Base-by-base conservation (phyloP, 331 rosid genomes). In the Pyrus hybrid region DNA sequence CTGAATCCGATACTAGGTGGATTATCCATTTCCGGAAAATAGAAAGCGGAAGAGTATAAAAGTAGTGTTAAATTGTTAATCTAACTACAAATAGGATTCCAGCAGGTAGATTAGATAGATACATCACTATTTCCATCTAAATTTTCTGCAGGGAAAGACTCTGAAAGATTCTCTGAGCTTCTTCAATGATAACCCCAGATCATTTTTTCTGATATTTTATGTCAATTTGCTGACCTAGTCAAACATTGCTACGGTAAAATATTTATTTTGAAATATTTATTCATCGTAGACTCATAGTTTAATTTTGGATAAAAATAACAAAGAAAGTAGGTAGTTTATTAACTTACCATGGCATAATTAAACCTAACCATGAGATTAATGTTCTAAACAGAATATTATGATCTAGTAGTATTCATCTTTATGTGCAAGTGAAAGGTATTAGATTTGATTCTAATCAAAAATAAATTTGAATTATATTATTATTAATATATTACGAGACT, bases 121-220 rank as follows among this genome's bases (percentile, higher is more conserved):
- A 41, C 41, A 47, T 76, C 70, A 76, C 37, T 61, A 72, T 68
- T 81, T 74, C n/a, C 61, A 53, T 30, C n/a, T 64, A 21, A 23
- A 13, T 53, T 22, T 29, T 77, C 76, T 69, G 54, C 62, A 47
- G 60, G 26, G 8, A 18, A 58, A 73, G 75, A 60, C 77, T 32
- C 3, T 58, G 71, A 74, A 82, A 74, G 79, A 81, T 77, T 78
- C 82, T 78, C 74, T 45, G 29, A 70, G 70, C 26, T 70, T 63
- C 71, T 17, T 54, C 76, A 68, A 37, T 73, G 51, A 81, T 67
- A 72, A 66, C 56, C 20, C 53, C 26, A 22, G 77, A 63, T 23
- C 18, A 12, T 28, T 43, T 28, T 9, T 8, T 26, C 20, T 37
- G n/a, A 58, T 37, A 4, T 53, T 6, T 61, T 35, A 10, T 37